Conservation (phyloP, 2,329 filamentous ascomycete genomes). For the Cytospora schulzeri region DNA sequence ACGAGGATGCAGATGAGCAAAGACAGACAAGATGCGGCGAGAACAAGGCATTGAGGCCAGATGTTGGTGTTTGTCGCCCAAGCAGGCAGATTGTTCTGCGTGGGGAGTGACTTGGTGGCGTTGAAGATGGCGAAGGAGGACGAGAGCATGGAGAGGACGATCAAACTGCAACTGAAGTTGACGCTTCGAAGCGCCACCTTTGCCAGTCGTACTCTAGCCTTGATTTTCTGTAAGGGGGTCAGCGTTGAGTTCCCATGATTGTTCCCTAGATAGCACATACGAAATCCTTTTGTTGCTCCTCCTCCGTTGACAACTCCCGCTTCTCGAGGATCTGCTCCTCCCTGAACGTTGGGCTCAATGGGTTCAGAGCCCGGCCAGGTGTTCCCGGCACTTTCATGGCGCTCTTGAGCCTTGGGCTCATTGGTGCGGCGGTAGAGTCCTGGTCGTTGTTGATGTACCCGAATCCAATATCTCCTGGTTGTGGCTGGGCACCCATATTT, state of each 20-base stretch:
- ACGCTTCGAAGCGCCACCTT: conserved; percentile 94
- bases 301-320: conserved; percentile 77
- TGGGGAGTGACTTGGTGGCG: conserved; percentile 72
- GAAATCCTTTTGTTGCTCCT: conserved; percentile 83
- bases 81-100: conserved; percentile 77
- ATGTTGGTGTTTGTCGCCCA: conserved; percentile 80
- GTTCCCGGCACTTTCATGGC: conserved; percentile 87
- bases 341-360: conserved; percentile 85
- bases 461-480: conserved; percentile 87
- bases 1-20: conserved; percentile 77
- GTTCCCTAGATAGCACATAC: conserved; percentile 57
- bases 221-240: conserved; percentile 71
- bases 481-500: conserved; percentile 61
- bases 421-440: conserved; percentile 62
- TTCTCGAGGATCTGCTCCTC: conserved; percentile 89
- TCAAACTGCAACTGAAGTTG: conserved; percentile 95
- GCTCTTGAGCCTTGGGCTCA: conserved; percentile 80
- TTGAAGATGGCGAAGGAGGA: conserved; percentile 93
- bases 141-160: conserved; percentile 87
- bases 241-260: conserved; percentile 26
- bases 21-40: conserved; percentile 78
- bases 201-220: conserved; percentile 85
- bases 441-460: conserved; percentile 75
- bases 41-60: conserved; percentile 88
- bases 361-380: conserved; percentile 73